Conservation (phyloP, 2,329 filamentous ascomycete genomes). For the Colletotrichum sp. region DNA sequence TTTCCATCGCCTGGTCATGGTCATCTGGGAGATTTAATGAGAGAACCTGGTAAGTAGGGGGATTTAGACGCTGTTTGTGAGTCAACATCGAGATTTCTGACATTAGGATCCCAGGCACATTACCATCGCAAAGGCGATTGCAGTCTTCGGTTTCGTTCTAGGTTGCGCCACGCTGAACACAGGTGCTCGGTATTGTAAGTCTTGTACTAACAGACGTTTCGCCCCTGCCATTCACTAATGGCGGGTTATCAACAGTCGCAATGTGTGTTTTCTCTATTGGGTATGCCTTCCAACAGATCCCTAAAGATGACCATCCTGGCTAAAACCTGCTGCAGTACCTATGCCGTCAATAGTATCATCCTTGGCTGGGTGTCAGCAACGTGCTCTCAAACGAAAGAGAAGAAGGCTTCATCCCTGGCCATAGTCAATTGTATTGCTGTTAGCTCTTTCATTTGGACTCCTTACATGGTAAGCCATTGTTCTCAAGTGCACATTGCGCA, state of each 20-base stretch:
- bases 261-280: conserved; percentile 32
- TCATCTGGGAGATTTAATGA: conserved; percentile 13
- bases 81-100: not conserved
- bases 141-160: conserved; percentile 17
- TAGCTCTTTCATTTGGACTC: conserved; percentile 23
- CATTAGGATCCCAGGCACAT: not conserved
- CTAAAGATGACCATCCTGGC: not conserved
- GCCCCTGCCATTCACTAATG: not conserved
- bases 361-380: conserved; percentile 40
- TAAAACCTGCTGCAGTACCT: conserved; percentile 17
- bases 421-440: conserved; percentile 30
- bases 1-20: conserved; percentile 40
- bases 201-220: too few relatives aligned
- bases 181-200: conserved; percentile 26
- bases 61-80: too few relatives aligned
- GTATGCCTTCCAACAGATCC: not conserved
- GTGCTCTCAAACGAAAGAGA: conserved; percentile 43
- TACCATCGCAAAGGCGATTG: conserved; percentile 11
- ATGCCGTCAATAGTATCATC: conserved; percentile 38
- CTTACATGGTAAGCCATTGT: not conserved
- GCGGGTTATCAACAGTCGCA: conserved; percentile 9
- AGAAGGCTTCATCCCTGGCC: conserved; percentile 39
- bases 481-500: not conserved
- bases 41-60: not conserved
- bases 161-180: conserved; percentile 33